Evolutionary conservation across 179 eudicot species (phyloP).

Genomic region (Beta corolliflora): DNA sequence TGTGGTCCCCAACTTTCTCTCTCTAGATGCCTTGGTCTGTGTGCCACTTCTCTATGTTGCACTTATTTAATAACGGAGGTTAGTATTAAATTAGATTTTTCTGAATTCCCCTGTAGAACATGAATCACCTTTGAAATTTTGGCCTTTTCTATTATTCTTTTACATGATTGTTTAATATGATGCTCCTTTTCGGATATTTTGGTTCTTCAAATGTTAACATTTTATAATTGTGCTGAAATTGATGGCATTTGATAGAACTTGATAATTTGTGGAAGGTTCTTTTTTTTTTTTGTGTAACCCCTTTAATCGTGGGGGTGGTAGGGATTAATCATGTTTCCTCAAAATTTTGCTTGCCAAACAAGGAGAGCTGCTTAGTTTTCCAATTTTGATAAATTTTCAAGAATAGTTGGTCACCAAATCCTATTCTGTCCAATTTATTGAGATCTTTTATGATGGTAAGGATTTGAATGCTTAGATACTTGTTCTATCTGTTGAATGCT

Average conservation of each 20-base stretch:
- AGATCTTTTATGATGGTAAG: neutral
- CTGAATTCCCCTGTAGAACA: too few species aligned
- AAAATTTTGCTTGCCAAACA: conserved; percentile 2
- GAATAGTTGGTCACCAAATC: neutral
- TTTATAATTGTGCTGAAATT: neutral
- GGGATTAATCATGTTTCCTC: neutral
- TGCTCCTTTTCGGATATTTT: too few species aligned
- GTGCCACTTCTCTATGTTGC: too few species aligned
- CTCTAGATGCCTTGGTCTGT: too few species aligned
- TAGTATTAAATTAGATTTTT: too few species aligned
- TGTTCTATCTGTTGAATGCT: neutral
- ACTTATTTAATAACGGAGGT: too few species aligned
- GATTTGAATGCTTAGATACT: neutral
- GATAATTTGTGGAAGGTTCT: neutral
- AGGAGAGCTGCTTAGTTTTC: neutral
- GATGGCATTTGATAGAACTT: neutral
- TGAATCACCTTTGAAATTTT: too few species aligned
- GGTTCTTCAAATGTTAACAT: neutral
- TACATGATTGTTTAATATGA: too few species aligned
- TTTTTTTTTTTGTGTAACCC: too few species aligned
- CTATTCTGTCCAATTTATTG: neutral
- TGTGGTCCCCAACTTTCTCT: too few species aligned
- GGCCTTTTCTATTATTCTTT: too few species aligned
- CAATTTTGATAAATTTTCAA: neutral
- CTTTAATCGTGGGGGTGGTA: neutral